Percentiles rank a stretch among this genome's conserved stretches.
These are phyloP conservation scores for Podosphaera leucotricha DNA, from an alignment of 2,329 filamentous ascomycete genomes.

Conservation along the genomic window DNA sequence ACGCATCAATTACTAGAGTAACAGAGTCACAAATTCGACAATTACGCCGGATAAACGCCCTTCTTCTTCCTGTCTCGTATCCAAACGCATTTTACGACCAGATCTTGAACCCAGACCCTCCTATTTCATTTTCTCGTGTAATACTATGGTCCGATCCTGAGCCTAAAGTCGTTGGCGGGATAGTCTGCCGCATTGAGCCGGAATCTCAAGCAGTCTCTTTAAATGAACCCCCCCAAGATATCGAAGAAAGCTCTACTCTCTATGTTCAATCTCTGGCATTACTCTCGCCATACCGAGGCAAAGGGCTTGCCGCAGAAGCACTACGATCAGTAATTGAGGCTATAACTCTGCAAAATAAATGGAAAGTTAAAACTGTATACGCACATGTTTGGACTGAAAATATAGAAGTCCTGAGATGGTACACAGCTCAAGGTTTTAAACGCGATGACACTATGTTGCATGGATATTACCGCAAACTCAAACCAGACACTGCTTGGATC, in stretches of 20 bases:
- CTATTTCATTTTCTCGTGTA: conserved; percentile 31
- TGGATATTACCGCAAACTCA: conserved; percentile 38
- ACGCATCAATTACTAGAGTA: conserved; percentile 29
- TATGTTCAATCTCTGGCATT: conserved; percentile 43
- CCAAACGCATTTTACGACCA: conserved; percentile 38
- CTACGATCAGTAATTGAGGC: conserved; percentile 19
- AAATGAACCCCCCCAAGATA: conserved; percentile 4
- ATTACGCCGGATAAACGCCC: conserved; percentile 38
- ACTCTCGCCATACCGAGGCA: conserved; percentile 35
- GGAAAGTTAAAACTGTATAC: conserved; percentile 23
- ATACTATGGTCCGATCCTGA: conserved; percentile 29
- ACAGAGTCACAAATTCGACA: conserved; percentile 28
- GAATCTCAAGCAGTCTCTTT: conserved; percentile 11
- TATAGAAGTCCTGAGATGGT: conserved; percentile 38
- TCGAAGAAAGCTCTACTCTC: conserved; percentile 21
- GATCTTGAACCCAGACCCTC: conserved; percentile 24
- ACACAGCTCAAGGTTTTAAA: conserved; percentile 31
- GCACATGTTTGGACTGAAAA: conserved; percentile 49
- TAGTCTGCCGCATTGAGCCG: conserved; percentile 32
- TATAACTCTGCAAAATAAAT: conserved; percentile 15
- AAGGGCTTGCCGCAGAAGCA: conserved; percentile 33
- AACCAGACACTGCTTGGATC: conserved; percentile 37
- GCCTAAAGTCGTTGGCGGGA: conserved; percentile 32
- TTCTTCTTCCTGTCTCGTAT: conserved; percentile 40
- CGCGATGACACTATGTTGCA: conserved; percentile 22